Evolutionary conservation across 495 filamentous ascomycete genomes (phyloP).

Genomic region (Thermothielavioides terrestris): DNA sequence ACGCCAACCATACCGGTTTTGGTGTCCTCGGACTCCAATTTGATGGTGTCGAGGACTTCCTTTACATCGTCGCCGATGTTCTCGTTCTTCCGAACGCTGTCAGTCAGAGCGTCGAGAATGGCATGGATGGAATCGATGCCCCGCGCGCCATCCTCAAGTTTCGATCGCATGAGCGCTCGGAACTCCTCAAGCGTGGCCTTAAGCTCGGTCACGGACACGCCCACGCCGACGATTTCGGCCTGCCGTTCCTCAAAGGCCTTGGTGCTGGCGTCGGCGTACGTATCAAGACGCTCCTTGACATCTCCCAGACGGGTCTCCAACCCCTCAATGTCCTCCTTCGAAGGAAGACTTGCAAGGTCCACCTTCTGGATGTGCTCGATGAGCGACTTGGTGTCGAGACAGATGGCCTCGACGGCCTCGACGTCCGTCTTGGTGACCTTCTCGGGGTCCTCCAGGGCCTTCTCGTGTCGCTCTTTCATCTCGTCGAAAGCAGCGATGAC

Average conservation of each 20-base stretch:
- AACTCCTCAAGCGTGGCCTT: conserved; percentile 45
- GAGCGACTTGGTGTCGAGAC: conserved; percentile 68
- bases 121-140: conserved; percentile 45
- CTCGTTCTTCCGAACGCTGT: conserved; percentile 49
- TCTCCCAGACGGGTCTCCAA: conserved; percentile 54
- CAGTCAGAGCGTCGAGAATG: conserved; percentile 52
- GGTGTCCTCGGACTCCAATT: conserved; percentile 70
- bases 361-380: conserved; percentile 62
- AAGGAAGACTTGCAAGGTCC: conserved; percentile 55
- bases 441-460: conserved; percentile 53
- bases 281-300: conserved; percentile 59
- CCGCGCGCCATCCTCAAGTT: conserved; percentile 43
- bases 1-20: conserved; percentile 57
- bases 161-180: conserved; percentile 36
- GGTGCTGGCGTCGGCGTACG: conserved; percentile 61
- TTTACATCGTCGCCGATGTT: conserved; percentile 55
- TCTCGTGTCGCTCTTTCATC: conserved; percentile 56
- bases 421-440: conserved; percentile 70
- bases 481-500: conserved; percentile 66
- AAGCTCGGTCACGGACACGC: conserved; percentile 43
- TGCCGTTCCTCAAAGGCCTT: conserved; percentile 72
- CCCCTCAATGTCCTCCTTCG: conserved; percentile 50
- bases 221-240: conserved; percentile 42
- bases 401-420: conserved; percentile 66
- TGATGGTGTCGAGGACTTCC: conserved; percentile 70